Percentiles rank a stretch among this genome's conserved stretches.
These are phyloP conservation scores for Gentiana macrophylla DNA, from an alignment of 257 asterid species.

Conservation along the genomic window DNA sequence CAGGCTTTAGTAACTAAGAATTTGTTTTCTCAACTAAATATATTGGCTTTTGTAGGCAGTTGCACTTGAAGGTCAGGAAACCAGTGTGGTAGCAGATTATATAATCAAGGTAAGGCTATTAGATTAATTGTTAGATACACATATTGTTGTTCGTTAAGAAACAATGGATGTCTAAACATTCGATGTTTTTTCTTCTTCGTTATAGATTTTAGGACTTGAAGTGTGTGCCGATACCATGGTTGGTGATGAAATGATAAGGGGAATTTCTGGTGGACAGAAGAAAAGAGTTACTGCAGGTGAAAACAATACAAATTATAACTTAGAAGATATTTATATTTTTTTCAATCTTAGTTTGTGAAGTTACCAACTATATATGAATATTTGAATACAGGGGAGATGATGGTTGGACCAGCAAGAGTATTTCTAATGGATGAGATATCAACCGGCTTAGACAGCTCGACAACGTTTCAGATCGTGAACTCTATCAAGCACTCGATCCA, in stretches of 20 bases:
- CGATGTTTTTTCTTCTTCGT: not conserved
- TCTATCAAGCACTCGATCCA: constrained; percentile 53
- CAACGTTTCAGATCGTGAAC: constrained; percentile 63
- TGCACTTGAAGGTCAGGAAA: constrained; percentile 75
- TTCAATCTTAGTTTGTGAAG: too few relatives aligned
- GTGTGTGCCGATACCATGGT: constrained; percentile 84
- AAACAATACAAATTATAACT: not conserved
- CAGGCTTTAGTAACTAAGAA: not conserved
- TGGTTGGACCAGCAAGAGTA: constrained; percentile 75
- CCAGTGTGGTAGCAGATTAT: constrained; percentile 56
- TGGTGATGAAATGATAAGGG: constrained; percentile 92
- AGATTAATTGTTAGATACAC: not conserved
- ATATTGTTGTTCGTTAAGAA: not conserved
- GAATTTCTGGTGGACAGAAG: constrained; percentile 94
- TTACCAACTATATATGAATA: not conserved
- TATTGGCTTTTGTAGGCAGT: constrained; percentile 30
- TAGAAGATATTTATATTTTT: not conserved
- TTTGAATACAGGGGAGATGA: constrained; percentile 56
- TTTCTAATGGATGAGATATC: constrained; percentile 82
- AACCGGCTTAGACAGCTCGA: constrained; percentile 80
- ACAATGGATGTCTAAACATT: not conserved
- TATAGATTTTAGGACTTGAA: constrained; percentile 22
- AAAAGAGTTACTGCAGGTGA: constrained; percentile 87
- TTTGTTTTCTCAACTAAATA: not conserved
- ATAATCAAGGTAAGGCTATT: constrained; percentile 1